Evolutionary conservation across 352 stramenopile genomes (phyloP), one percentile per base, ranked within the genome.

Genomic region (Phytopythium montanum): DNA sequence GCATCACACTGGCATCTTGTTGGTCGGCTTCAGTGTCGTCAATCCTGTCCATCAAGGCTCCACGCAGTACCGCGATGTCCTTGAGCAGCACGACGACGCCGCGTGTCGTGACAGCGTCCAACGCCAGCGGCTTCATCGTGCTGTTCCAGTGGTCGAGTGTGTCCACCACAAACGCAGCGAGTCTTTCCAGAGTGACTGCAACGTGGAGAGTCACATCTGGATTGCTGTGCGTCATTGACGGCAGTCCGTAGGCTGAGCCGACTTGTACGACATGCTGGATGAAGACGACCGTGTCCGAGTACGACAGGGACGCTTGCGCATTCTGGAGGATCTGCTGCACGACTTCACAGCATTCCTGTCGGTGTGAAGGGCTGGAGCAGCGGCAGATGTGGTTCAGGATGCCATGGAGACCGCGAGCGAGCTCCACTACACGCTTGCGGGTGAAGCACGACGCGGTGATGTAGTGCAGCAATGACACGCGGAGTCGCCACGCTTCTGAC

Each of bases 401-500:
- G 23, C 70, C 29, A 28, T 85, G 50, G 7, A 92, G 58, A 2
- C 64, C 59, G 9, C 70, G 65, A 3, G 70, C 82, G 13, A 90
- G 62, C 51, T 76, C 54, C 36, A 61, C 50, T 26, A 70, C 65
- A n/a, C 66, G 72, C 31, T 62, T 52, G 23, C 56, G 70, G 3
- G 77, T 88, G 46, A 77, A 77, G 59, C 76, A 85, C 2, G 65
- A 74, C 7, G 67, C 59, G 2, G 65, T 61, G 21, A 82, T 49
- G 42, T 70, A 81, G 51, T 88, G 82, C 45, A 90, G 54, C 25
- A 90, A 45, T 2, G 74, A 73, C 38, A 80, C 70, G 7, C 81
- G 76, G 2, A 75, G 26, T 21, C 56, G 59, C 82, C 82, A 92
- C 13, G 68, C 52, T 9, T 72, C 61, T 54, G 59, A 64, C n/a